These are phyloP conservation scores for Lasiosphaeris hirsuta DNA, from an alignment of 495 filamentous ascomycete genomes.

Conservation along the genomic window DNA sequence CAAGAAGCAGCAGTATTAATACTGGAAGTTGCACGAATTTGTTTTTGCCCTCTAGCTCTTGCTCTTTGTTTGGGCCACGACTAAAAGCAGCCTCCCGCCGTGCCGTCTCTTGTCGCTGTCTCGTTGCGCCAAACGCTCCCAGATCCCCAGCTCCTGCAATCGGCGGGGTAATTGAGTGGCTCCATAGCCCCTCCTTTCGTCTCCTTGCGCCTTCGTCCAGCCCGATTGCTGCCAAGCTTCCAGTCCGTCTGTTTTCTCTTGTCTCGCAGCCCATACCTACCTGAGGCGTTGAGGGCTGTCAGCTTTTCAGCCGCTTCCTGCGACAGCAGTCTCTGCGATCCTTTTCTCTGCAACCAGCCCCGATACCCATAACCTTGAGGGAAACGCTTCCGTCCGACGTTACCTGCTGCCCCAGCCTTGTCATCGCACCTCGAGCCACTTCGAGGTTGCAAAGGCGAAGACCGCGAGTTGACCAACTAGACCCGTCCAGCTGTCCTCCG, in stretches of 20 bases:
- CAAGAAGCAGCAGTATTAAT: no score
- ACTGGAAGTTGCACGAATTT: no score
- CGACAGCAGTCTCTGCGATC: background rate
- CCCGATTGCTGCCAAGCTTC: constrained; percentile 29
- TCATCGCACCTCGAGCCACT: no score
- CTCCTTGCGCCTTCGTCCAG: constrained; percentile 15
- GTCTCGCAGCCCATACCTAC: constrained; percentile 22
- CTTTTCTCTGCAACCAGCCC: constrained; percentile 4
- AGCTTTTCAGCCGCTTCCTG: constrained; percentile 26
- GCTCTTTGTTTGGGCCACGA: background rate
- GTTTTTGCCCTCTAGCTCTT: background rate
- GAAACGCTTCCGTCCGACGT: no score
- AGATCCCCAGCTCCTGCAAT: background rate
- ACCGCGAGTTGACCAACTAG: no score
- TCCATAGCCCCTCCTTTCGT: no score
- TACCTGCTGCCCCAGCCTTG: no score
- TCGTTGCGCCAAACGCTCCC: background rate
- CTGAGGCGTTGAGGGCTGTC: constrained; percentile 12
- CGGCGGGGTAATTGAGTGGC: background rate
- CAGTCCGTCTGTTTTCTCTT: constrained; percentile 3
- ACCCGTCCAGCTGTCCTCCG: no score
- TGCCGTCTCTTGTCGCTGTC: background rate
- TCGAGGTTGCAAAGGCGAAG: no score
- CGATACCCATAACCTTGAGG: no score
- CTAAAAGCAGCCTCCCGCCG: background rate